Conservation (phyloP, 1,139 yeast species). For the Candida frijolesensis region DNA sequence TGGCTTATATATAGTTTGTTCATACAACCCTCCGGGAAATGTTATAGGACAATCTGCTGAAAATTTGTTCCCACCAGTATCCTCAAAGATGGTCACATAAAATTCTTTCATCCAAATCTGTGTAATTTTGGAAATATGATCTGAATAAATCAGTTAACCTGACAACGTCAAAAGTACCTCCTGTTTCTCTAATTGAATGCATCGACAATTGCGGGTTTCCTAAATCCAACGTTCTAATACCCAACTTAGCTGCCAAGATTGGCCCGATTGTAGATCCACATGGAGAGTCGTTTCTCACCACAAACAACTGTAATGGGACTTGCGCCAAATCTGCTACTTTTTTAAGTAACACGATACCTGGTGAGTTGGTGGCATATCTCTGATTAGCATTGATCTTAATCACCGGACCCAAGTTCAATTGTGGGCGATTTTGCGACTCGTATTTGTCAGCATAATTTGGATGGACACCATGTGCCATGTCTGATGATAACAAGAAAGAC, state of each 20-base stretch:
- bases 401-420: constrained; percentile 86
- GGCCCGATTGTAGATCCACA: constrained; percentile 90
- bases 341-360: constrained; percentile 80
- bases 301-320: constrained; percentile 80
- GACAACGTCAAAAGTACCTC: constrained; percentile 76
- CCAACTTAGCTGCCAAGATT: constrained; percentile 70
- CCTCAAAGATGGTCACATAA: constrained; percentile 25
- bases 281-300: constrained; percentile 87
- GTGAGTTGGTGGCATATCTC: constrained; percentile 90
- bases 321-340: constrained; percentile 65
- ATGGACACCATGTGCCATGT: constrained; percentile 96
- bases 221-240: constrained; percentile 84
- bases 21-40: constrained; percentile 66
- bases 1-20: constrained; percentile 60
- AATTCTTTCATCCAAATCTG: constrained; percentile 30
- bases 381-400: constrained; percentile 93
- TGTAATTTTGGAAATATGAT: constrained; percentile 54
- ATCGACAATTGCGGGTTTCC: constrained; percentile 94
- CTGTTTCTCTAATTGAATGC: constrained; percentile 96
- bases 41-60: constrained; percentile 35
- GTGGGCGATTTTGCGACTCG: constrained; percentile 79
- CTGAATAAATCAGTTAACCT: constrained; percentile 63
- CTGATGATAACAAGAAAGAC: constrained; percentile 89
- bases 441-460: constrained; percentile 83
- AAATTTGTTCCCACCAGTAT: constrained; percentile 30